phyloP scores from a whole-genome alignment of 2,329 filamentous ascomycete species.

The Diaporthe eres region DNA sequence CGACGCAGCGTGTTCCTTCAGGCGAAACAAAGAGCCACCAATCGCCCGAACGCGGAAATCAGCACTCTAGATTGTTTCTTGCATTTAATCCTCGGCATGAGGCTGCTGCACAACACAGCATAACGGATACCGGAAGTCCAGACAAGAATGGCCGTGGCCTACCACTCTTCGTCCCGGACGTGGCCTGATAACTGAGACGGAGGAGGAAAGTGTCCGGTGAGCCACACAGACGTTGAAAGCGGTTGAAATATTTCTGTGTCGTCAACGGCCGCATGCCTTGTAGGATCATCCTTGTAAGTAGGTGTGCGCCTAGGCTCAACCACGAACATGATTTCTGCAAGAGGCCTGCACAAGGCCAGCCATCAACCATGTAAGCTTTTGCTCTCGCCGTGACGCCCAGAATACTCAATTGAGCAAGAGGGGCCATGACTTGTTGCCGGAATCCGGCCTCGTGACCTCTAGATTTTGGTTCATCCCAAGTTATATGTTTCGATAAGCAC shows the following conservation, averaged over 20 bases:
- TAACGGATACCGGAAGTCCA: background rate
- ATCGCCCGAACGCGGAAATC: constrained; percentile 14
- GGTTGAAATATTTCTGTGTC: background rate
- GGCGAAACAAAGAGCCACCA: constrained; percentile 32
- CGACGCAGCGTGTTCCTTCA: constrained; percentile 17
- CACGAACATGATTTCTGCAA: constrained; percentile 21
- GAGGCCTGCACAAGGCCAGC: constrained; percentile 1
- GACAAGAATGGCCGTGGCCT: background rate
- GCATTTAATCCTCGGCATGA: background rate
- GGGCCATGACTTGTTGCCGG: background rate
- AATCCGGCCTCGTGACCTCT: background rate
- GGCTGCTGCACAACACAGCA: background rate
- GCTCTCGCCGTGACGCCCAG: constrained; percentile 6
- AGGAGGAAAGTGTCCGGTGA: background rate
- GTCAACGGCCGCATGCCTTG: constrained; percentile 1
- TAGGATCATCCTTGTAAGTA: constrained; percentile 19
- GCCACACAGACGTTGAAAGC: background rate
- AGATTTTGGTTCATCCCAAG: constrained; percentile 29
- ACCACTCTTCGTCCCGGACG: background rate
- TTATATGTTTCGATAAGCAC: constrained; percentile 15
- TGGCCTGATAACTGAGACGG: background rate
- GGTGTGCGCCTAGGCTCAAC: background rate
- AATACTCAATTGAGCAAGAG: background rate
- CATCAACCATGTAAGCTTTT: constrained; percentile 1
- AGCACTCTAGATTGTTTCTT: constrained; percentile 22